Conservation (phyloP, 2,329 filamentous ascomycete genomes). For the Claviceps spartinae region DNA sequence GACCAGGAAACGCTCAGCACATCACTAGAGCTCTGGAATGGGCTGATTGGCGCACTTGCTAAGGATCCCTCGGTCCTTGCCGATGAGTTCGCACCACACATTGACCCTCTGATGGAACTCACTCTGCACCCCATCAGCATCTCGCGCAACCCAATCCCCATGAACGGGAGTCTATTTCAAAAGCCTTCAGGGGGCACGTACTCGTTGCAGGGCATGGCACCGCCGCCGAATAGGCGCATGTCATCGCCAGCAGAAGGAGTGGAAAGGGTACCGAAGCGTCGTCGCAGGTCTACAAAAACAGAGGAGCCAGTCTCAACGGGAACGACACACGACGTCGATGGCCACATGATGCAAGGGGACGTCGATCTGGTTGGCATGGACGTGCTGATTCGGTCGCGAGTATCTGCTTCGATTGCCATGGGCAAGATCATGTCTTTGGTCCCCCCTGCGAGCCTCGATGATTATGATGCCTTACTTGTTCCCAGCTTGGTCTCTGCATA, state of each 20-base stretch:
- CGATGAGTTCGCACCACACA: conserved; percentile 58
- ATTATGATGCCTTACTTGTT: conserved; percentile 51
- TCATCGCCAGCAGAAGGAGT: conserved; percentile 36
- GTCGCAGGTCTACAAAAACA: conserved; percentile 72
- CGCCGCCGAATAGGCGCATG: conserved; percentile 30
- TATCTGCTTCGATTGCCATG: conserved; percentile 76
- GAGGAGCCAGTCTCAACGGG: conserved; percentile 50
- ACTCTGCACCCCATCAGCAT: conserved; percentile 87
- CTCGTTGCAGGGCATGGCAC: conserved; percentile 34
- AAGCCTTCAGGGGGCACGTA: conserved; percentile 86
- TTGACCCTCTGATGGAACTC: conserved; percentile 70
- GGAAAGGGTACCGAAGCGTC: conserved; percentile 57
- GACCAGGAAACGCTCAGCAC: conserved; percentile 70
- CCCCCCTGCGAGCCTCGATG: conserved; percentile 47
- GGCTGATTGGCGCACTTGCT: conserved; percentile 57
- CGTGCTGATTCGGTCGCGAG: conserved; percentile 73
- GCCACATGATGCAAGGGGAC: conserved; percentile 94
- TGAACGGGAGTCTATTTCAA: conserved; percentile 81
- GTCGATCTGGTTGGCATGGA: conserved; percentile 89
- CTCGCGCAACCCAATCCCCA: conserved; percentile 76
- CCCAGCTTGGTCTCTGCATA: conserved; percentile 57
- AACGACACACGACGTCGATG: conserved; percentile 91
- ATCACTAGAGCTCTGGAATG: conserved; percentile 77
- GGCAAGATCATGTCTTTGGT: conserved; percentile 70
- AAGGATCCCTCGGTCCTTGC: conserved; percentile 52